Evolutionary conservation across 106 monocot genomes (phyloP).

Genomic region (Allium fistulosum): DNA sequence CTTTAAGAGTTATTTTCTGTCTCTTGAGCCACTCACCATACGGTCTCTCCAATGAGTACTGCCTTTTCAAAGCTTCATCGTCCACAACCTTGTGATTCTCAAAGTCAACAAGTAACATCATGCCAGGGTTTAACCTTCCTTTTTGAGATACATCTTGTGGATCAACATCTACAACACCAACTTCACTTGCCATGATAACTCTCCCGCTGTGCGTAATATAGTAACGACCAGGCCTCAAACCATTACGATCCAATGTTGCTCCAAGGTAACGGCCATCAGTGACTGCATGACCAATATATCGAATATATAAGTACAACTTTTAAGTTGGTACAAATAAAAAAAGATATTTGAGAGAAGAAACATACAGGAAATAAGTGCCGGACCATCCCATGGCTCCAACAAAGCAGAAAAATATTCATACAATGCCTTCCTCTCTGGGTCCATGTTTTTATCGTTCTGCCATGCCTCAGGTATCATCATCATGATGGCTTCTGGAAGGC

Average conservation of each 20-base stretch:
- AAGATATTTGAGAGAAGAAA: not conserved
- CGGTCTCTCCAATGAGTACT: constrained; percentile 84
- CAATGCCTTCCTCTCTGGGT: constrained; percentile 84
- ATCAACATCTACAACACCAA: constrained; percentile 96
- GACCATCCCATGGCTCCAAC: constrained; percentile 99
- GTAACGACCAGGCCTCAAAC: constrained; percentile 88
- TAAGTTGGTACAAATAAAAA: too few species aligned
- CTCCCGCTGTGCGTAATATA: constrained; percentile 84
- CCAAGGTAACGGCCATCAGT: constrained; percentile 99
- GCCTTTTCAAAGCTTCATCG: constrained; percentile 89
- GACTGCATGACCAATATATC: constrained; percentile 25
- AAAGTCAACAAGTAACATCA: constrained; percentile 99
- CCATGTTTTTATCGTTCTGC: constrained; percentile 98
- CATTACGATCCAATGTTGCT: constrained; percentile 97
- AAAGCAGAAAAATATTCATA: constrained; percentile 97
- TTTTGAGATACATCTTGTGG: constrained; percentile 82
- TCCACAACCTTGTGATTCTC: constrained; percentile 92
- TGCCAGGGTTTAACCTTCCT: constrained; percentile 96
- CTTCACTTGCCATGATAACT: constrained; percentile 99
- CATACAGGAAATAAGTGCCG: constrained; percentile 95
- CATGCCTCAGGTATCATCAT: constrained; percentile 99
- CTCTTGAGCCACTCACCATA: constrained; percentile 87
- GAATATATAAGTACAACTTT: too few species aligned
- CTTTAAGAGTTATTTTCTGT: constrained; percentile 72
- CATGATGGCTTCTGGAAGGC: constrained; percentile 96